Evolutionary conservation across 2,329 filamentous ascomycete species (phyloP), one percentile per base, ranked within the genome.

Genomic region (Exophiala sideris): DNA sequence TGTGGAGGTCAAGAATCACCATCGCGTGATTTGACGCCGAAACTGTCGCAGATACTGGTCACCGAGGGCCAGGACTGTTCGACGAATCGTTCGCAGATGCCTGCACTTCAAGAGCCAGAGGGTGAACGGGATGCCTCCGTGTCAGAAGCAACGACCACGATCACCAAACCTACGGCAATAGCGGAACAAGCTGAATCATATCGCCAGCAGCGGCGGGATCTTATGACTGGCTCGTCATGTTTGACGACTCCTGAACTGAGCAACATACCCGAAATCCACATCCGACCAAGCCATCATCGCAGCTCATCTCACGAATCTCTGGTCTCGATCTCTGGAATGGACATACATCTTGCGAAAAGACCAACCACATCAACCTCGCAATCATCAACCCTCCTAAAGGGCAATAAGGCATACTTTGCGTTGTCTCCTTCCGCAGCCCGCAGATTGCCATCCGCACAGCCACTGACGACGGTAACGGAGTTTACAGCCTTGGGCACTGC

Each of bases 231-330:
- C 14, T 16, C 36, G 36, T n/a, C 38, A 21, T 10, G 40, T 10
- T 10, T 11, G 24, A 18, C 29, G 29, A 40, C 11, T 34, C 5
- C 42, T 41, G 45, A 35, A 14, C 51, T 46, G 12, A 33, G 45
- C 18, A 44, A 40, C 12, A 45, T 47, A 11, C 41, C 48, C 14
- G 48, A 49, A 16, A 11, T 51, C 40, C n/a, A 46, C 14, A 50
- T 36, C 6, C 54, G 40, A 36, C 50, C 54, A 7, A 29, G 24
- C 12, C 48, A 91, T 3, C 87, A 83, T 38, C 85, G 87, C 32
- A 79, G 84, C 2, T 68, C 84, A 1, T 96, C 91, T 1, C 90
- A 95, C 63, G 91, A 96, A 68, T 95, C 89, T 14, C 85, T 96
- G 57, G 81, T 96, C 62, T 96, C 91, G 0, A 80, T 96, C 1